Base-by-base conservation (phyloP, 768 basidiomycete genomes). In the Pleurotus tuoliensis region DNA sequence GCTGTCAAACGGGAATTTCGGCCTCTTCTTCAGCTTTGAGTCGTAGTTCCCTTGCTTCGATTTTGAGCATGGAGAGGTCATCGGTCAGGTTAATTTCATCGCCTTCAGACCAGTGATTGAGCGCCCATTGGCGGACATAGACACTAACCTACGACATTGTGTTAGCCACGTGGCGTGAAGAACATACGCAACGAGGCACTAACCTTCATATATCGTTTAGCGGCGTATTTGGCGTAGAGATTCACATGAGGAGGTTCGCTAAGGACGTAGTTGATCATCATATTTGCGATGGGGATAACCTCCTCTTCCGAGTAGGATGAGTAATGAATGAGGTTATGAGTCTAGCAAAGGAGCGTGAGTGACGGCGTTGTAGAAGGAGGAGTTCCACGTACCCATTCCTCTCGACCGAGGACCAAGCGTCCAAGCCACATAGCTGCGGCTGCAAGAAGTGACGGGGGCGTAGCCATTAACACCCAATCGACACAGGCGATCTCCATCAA, bases 401-500 rank as follows among this genome's bases (percentile, higher is more conserved):
- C 83, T 44, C 84, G 78, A n/a, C 87, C 87, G 15, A 97, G 76
- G 12, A 88, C 82, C 49, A 92, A 68, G 34, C 94, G 76, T 5
- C 91, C 90, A 34, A 97, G 77, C 93, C 93, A 97, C 60, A 92
- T 81, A 0, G 88, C 82, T 8, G 92, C 86, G 0, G 94, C 94
- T 9, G 93, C 89, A 57, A 94, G 71, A 60, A 90, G 64, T 24
- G 90, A 92, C 2, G 95, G 91, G 7, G 87, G 80, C 4, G 83
- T 81, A 2, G 77, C 76, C 45, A 98, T 74, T 59, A 98, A 74
- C n/a, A 82, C 75, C 76, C 87, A 84, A 61, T 98, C 94, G 16
- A 97, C 76, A 50, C 84, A 82, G 11, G 84, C 82, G 48, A 97
- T 90, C 74, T 97, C 95, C 53, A 95, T 75, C 51, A 97, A 78